phyloP scores from a whole-genome alignment of 345 rosid species.

The Eutrema japonicum region DNA sequence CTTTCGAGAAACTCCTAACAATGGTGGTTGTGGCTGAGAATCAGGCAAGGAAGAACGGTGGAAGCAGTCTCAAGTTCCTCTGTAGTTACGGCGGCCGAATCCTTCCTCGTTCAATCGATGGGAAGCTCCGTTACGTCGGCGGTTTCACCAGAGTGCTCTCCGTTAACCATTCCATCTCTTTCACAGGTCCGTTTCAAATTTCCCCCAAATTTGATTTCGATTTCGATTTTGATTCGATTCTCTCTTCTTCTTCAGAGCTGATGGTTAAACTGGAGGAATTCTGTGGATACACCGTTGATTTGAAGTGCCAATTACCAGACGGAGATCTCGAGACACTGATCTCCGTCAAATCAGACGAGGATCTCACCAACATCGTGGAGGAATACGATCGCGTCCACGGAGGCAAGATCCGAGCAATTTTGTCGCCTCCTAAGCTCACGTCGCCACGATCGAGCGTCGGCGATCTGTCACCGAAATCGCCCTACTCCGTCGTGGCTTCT shows the following conservation, averaged over 20 bases:
- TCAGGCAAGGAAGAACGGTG: not conserved
- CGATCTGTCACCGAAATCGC: constrained; percentile 31
- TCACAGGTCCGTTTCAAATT: constrained; percentile 56
- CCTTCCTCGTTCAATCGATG: constrained; percentile 81
- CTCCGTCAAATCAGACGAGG: constrained; percentile 79
- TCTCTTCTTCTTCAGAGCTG: constrained; percentile 40
- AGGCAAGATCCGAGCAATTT: constrained; percentile 40
- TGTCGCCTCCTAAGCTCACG: constrained; percentile 33
- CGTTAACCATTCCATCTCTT: constrained; percentile 69
- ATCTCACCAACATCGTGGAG: constrained; percentile 54
- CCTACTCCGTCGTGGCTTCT: constrained; percentile 31
- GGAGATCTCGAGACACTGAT: constrained; percentile 85
- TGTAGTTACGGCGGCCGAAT: constrained; percentile 93
- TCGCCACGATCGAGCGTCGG: constrained; percentile 41
- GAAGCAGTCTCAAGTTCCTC: constrained; percentile 61
- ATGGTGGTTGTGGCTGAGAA: constrained; percentile 20
- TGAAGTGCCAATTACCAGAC: constrained; percentile 49
- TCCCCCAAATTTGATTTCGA: not conserved
- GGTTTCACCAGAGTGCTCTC: constrained; percentile 92
- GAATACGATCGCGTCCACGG: constrained; percentile 35
- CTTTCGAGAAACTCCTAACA: constrained; percentile 4
- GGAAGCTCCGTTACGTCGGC: constrained; percentile 90
- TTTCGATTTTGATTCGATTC: not conserved
- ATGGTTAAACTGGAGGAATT: constrained; percentile 51
- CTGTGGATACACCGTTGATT: constrained; percentile 48